Evolutionary conservation across 1,284 basidiomycete species (phyloP).

Genomic region (Melampsora larici-populina): DNA sequence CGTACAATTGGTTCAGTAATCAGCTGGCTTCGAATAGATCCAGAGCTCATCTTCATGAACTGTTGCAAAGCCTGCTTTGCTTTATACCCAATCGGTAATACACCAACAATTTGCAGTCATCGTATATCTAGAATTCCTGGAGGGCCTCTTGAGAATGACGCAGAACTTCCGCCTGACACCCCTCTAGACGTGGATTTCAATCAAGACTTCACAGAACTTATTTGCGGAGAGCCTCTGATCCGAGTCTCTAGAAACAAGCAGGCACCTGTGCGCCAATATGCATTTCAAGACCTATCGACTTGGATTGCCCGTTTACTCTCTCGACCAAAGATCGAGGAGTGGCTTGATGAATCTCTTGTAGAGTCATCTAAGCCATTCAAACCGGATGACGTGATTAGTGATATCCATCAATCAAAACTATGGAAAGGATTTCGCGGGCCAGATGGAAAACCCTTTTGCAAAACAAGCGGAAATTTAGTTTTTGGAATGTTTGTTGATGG

Average conservation of each 20-base stretch:
- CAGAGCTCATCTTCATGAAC: background rate
- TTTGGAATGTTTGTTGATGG: conserved; percentile 19
- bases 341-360: background rate
- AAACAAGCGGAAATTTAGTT: background rate
- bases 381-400: background rate
- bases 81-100: background rate
- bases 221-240: too few relatives aligned
- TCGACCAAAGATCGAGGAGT: background rate
- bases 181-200: too few relatives aligned
- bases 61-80: conserved; percentile 6
- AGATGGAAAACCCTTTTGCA: background rate
- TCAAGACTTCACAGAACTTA: too few relatives aligned
- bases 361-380: background rate
- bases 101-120: too few relatives aligned
- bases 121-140: too few relatives aligned
- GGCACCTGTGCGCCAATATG: background rate
- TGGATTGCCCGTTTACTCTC: conserved; percentile 14
- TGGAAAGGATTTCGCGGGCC: conserved; percentile 8
- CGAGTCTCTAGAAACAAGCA: too few relatives aligned
- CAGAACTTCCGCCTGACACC: too few relatives aligned
- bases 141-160: too few relatives aligned
- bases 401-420: conserved; percentile 5
- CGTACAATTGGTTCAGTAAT: background rate
- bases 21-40: background rate
- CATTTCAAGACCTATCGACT: conserved; percentile 4